These are phyloP conservation scores for Apiospora hydei DNA, from an alignment of 2,329 filamentous ascomycete genomes.

Conservation along the genomic window DNA sequence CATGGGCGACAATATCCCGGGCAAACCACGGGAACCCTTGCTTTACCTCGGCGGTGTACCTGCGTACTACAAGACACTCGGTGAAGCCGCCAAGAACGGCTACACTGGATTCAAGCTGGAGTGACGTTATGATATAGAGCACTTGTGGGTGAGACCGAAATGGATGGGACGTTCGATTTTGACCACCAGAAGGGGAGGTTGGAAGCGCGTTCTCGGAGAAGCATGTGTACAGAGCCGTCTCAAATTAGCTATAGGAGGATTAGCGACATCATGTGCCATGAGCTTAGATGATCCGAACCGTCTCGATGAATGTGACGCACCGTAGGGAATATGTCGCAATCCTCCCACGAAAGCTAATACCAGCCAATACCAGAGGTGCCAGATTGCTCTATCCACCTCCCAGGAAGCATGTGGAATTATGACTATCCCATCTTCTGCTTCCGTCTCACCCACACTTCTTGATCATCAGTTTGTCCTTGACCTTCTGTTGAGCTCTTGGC, in stretches of 20 bases:
- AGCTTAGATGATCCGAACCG: background rate
- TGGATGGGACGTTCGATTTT: background rate
- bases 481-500: slow-evolving; percentile 16
- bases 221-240: background rate
- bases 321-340: background rate
- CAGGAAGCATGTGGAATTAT: background rate
- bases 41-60: slow-evolving; percentile 40
- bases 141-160: background rate
- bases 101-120: slow-evolving; percentile 14
- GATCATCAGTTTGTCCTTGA: slow-evolving; percentile 24
- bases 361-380: background rate
- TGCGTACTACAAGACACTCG: slow-evolving; percentile 27
- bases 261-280: background rate
- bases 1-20: slow-evolving; percentile 50
- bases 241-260: background rate
- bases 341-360: background rate
- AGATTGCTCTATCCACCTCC: background rate
- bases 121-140: background rate
- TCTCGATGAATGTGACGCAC: background rate
- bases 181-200: background rate
- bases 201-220: background rate
- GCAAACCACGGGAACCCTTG: slow-evolving; percentile 45
- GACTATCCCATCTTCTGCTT: slow-evolving; percentile 42
- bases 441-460: slow-evolving; percentile 41
- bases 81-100: background rate